Base-by-base conservation (phyloP, 257 asterid genomes). In the Thymus quinquecostatus region DNA sequence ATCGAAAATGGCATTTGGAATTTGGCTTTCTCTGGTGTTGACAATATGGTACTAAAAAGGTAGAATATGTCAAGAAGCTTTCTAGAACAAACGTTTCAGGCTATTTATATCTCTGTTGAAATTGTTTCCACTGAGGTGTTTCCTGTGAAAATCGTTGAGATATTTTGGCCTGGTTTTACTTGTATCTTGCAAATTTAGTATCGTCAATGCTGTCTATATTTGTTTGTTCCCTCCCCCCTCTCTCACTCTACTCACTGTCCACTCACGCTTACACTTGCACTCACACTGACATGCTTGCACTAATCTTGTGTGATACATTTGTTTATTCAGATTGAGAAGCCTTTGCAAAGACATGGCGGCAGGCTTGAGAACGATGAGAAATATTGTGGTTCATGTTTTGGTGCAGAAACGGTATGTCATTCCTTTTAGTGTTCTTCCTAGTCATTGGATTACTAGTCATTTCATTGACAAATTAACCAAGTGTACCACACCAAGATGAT, bases 371-470 rank as follows among this genome's bases (percentile, higher is more conserved):
- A 87, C 81, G 87, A 92, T 71, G 99, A 95, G 87, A 88, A 86
- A 59, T 95, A 95, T 70, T 95, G 99, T 33, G 99, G 99, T 43
- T 89, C 99, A 67, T 95, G 99, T 85, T 95, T 64, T 79, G 99
- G 99, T 61, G 97, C 99, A 77, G 99, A 95, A 86, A 68, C 68
- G 95, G 99, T 92, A 88, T 66, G 48, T 70, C 49, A 70, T 30
- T 47, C 21, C 65, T 81, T 47, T 54, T 44, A 43, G 44, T 45
- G 68, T 69, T 75, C 60, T 69, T 64, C 48, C 44, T 68, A 41
- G 69, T 66, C 38, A 30, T 55, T 53, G 68, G 49, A 71, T 45
- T 33, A 64, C 64, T 51, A 64, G 67, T 64, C 62, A 34, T 41
- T 68, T 68, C 65, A 50, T 41, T 34, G 9, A 50, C 55, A 33